phyloP scores from a whole-genome alignment of 2,329 filamentous ascomycete species.

The Fusarium foetens region DNA sequence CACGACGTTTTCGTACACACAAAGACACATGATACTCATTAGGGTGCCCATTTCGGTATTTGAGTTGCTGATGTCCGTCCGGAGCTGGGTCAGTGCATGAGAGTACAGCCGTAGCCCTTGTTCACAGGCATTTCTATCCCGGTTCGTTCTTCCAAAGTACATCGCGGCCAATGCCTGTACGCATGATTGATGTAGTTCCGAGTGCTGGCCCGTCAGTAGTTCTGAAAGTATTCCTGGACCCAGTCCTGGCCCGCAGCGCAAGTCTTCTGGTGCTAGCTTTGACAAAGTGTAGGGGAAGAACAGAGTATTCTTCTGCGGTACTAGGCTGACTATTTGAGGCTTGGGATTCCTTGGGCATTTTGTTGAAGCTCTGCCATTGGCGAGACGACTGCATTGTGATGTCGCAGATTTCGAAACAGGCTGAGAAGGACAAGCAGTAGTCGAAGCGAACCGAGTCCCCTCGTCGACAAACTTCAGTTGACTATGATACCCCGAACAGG shows the following conservation, averaged over 20 bases:
- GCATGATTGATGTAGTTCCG: slow-evolving; percentile 13
- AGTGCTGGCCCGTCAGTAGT: background rate
- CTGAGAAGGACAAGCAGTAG: background rate
- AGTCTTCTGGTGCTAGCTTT: slow-evolving; percentile 1
- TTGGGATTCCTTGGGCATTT: background rate
- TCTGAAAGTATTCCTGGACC: background rate
- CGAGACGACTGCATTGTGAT: background rate
- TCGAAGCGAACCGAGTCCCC: slow-evolving; percentile 3
- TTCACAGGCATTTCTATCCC: slow-evolving; percentile 8
- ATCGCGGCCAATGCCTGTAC: slow-evolving; percentile 14
- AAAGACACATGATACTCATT: slow-evolving; percentile 23
- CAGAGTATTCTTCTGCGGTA: slow-evolving; percentile 5
- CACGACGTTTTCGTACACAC: slow-evolving; percentile 16
- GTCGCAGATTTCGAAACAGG: background rate
- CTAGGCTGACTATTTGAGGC: background rate
- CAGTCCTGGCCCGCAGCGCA: background rate
- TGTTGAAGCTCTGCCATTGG: background rate
- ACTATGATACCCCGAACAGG: slow-evolving; percentile 23
- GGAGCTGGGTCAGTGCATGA: slow-evolving; percentile 16
- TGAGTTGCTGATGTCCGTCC: slow-evolving; percentile 2
- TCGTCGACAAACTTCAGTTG: slow-evolving; percentile 31
- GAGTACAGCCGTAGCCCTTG: slow-evolving; percentile 16
- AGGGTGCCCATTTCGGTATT: slow-evolving; percentile 9
- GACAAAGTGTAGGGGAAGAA: slow-evolving; percentile 27
- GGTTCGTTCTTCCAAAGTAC: slow-evolving; percentile 19